A percentile compares a stretch with the other conserved stretches of the same genome.
Conservation (phyloP, 2,329 filamentous ascomycete genomes). For the Mycocentrospora acerina region DNA sequence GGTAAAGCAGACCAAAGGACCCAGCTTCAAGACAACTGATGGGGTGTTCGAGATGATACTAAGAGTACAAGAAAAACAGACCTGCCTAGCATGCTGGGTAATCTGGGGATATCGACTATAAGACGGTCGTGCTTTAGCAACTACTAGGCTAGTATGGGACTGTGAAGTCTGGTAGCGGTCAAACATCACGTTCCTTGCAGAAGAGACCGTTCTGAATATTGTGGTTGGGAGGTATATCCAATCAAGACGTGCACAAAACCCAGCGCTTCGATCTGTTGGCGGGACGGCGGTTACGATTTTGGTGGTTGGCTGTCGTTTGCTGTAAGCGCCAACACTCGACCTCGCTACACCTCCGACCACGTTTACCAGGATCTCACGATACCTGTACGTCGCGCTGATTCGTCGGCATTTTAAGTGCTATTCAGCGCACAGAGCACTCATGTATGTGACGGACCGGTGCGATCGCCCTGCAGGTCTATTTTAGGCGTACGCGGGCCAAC, state of each 20-base stretch:
- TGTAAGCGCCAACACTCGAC: slow-evolving; percentile 39
- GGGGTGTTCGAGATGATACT: slow-evolving; percentile 13
- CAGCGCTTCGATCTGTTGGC: slow-evolving; percentile 34
- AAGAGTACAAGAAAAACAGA: slow-evolving; percentile 20
- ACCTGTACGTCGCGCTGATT: slow-evolving; percentile 24
- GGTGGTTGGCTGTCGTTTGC: slow-evolving; percentile 35
- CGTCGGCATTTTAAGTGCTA: slow-evolving; percentile 28
- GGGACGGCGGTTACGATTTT: slow-evolving; percentile 38
- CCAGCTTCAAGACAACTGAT: slow-evolving; percentile 10
- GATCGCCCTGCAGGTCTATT: slow-evolving; percentile 38
- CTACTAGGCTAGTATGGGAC: slow-evolving; percentile 18
- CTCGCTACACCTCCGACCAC: slow-evolving; percentile 31
- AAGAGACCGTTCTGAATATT: slow-evolving; percentile 25
- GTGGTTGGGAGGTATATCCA: slow-evolving; percentile 29
- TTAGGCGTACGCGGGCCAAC: slow-evolving; percentile 14
- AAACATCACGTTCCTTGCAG: slow-evolving; percentile 35
- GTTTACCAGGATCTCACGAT: slow-evolving; percentile 15
- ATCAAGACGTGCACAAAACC: slow-evolving; percentile 32
- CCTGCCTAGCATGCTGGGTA: slow-evolving; percentile 21
- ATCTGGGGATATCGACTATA: slow-evolving; percentile 39
- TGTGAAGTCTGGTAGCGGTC: slow-evolving; percentile 37
- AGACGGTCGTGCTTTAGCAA: slow-evolving; percentile 22
- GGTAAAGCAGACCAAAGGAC: slow-evolving; percentile 11
- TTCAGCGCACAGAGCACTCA: slow-evolving; percentile 30
- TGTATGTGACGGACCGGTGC: slow-evolving; percentile 39